Percentiles rank a stretch among this genome's conserved stretches.
These are phyloP conservation scores for Cantharellus anzutake DNA, from an alignment of 768 basidiomycete species.

Conservation along the genomic window DNA sequence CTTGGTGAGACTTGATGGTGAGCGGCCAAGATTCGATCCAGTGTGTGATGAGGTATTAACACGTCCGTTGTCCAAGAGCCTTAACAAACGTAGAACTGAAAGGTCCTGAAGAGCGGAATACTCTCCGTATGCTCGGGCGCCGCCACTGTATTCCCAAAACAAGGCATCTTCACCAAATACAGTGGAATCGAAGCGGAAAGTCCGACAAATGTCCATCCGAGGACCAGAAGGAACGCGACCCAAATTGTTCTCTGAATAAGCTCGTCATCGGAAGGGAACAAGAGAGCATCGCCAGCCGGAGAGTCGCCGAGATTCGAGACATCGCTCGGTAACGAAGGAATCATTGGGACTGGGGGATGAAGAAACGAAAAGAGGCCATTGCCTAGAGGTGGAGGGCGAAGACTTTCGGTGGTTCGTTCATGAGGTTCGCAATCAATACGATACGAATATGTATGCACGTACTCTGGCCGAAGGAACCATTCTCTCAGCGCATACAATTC, in stretches of 20 bases:
- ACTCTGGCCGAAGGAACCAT: constrained; percentile 32
- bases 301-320: constrained; percentile 36
- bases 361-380: constrained; percentile 47
- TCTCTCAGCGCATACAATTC: constrained; percentile 55
- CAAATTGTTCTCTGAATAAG: constrained; percentile 53
- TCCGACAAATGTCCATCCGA: constrained; percentile 50
- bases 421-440: neutral
- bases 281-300: constrained; percentile 27
- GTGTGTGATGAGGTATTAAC: constrained; percentile 18
- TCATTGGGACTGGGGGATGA: constrained; percentile 45
- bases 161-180: constrained; percentile 50
- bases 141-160: constrained; percentile 34
- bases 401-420: constrained; percentile 20
- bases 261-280: constrained; percentile 60
- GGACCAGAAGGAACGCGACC: constrained; percentile 39
- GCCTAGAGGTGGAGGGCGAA: constrained; percentile 43
- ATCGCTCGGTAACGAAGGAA: constrained; percentile 38
- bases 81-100: constrained; percentile 53
- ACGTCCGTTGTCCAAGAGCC: constrained; percentile 24
- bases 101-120: constrained; percentile 58
- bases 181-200: constrained; percentile 55
- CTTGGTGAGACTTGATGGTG: constrained; percentile 10
- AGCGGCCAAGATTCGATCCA: constrained; percentile 13
- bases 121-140: constrained; percentile 28
- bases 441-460: neutral